Conservation (phyloP, 306 rosid species). For the Ochetophila trinervis region DNA sequence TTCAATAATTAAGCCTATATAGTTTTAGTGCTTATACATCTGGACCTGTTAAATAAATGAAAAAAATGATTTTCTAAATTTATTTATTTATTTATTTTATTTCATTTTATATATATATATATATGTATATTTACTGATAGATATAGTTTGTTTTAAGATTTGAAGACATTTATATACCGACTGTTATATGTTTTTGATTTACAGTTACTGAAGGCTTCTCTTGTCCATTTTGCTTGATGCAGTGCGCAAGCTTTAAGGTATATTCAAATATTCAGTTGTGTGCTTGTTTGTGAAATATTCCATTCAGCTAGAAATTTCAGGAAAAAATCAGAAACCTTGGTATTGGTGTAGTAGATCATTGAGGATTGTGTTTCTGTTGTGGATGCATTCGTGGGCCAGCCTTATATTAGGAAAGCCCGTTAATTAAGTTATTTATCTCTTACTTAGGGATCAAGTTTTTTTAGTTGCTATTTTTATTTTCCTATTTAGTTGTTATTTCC, state of each 20-base stretch:
- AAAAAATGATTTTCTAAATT: background rate
- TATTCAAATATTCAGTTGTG: constrained; percentile 10
- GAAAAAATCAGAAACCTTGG: background rate
- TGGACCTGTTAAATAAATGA: background rate
- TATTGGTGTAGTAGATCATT: background rate
- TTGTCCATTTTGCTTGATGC: constrained; percentile 95
- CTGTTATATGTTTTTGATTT: constrained; percentile 20
- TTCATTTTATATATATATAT: too few species aligned
- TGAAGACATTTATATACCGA: constrained; percentile 1
- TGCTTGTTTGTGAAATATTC: constrained; percentile 13
- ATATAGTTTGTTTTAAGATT: background rate
- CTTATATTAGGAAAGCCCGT: too few species aligned
- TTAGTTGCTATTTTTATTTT: too few species aligned
- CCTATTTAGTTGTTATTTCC: too few species aligned
- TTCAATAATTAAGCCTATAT: too few species aligned
- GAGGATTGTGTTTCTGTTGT: too few species aligned
- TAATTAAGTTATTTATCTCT: too few species aligned
- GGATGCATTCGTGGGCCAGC: too few species aligned
- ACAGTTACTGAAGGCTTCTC: constrained; percentile 89
- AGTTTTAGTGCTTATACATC: background rate
- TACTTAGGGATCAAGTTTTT: too few species aligned
- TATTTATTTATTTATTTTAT: too few species aligned
- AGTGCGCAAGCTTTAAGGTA: constrained; percentile 92
- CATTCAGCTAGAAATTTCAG: constrained; percentile 13
- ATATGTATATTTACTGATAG: background rate